Base-by-base conservation (phyloP, 1,139 yeast genomes). In the Yamadazyma trypodendri region DNA sequence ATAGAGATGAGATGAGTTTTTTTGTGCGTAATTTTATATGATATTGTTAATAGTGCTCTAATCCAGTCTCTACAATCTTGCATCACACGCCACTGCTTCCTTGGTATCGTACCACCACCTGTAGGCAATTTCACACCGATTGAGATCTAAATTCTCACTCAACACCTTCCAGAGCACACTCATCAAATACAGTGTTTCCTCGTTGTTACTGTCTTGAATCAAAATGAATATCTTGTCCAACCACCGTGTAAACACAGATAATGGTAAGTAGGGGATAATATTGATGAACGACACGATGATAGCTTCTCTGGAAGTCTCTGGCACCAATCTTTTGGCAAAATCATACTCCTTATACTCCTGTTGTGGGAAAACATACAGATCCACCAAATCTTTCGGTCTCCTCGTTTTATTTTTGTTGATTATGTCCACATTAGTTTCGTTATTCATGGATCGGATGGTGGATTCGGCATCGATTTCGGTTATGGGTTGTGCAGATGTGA, bases 121-220 rank as follows among this genome's bases (percentile, higher is more conserved):
- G 39, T 81, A 74, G 2, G 83, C 92, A 28, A 80, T 49, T 37
- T 77, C 81, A 3, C 83, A 76, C 45, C 85, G 63, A 45, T 77
- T 77, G 40, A 80, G 64, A 46, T 81, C 85, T 44, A 79, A 64
- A 41, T 68, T 69, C 43, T 69, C 75, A 44, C 75, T 66, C 12
- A 72, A 38, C 2, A 66, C 62, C 40, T 59, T 63, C 77, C 77
- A 71, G 31, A 68, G 50, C 40, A 58, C 54, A 3, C 45, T 46
- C 2, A 45, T 41, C 42, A 71, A 56, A 35, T 59, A 70, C 2
- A 36, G 35, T 13, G 40, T 38, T 42, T 72, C 77, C 2, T 25
- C 31, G 7, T 60, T 67, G 43, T 71, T 70, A 29, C 80, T 68
- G 1, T 48, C 40, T 2, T 58, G 52, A 7, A 79, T 61, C 42